Evolutionary conservation across 202 grass and related monocot genomes (phyloP), one percentile per base, ranked within the genome.

Genomic region (Panicum hallii): DNA sequence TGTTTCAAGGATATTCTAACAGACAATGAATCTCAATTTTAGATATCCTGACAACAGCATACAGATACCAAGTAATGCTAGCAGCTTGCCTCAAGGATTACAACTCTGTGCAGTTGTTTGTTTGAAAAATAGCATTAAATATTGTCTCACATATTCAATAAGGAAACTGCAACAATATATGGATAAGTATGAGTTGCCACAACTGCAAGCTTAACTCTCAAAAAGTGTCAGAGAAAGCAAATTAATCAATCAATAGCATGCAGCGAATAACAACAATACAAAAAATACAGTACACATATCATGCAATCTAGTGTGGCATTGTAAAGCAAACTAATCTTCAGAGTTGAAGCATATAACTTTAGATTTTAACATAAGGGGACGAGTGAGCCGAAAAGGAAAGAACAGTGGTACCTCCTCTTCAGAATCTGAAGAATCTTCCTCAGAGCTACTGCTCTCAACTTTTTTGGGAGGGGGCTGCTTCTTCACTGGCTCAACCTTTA

Each of bases 351-450:
- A 67, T 68, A 46, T n/a, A 60, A 52, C 36, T 38, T 38, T 4
- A 46, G 60, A 28, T 13, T 57, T 52, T 10, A 75, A 87, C n/a
- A 11, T 74, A 81, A 13, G 15, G 15, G 57, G 19, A 48, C n/a
- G 32, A 34, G 20, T 61, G 41, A 89, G 52, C 36, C 53, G 79
- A 40, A 26, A 63, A 6, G 38, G 36, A 38, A 61, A 70, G 47
- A 75, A 70, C 14, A 62, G 12, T 26, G 62, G 43, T 77, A 95
- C 95, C 90, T 94, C 85, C 50, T 89, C 92, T 82, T 97, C 95
- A 6, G 92, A 97, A 61, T 97, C 94, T 54, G 94, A 97, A 48
- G 90, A 86, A 34, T 91, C 86, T 6, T 88, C 84, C 3, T 93
- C 94, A 81, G 88, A 94, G 66, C 86, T 91, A 79, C 95, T 94